Conservation (phyloP, 176 grass and related monocot species). For the Juncus inflexus region DNA sequence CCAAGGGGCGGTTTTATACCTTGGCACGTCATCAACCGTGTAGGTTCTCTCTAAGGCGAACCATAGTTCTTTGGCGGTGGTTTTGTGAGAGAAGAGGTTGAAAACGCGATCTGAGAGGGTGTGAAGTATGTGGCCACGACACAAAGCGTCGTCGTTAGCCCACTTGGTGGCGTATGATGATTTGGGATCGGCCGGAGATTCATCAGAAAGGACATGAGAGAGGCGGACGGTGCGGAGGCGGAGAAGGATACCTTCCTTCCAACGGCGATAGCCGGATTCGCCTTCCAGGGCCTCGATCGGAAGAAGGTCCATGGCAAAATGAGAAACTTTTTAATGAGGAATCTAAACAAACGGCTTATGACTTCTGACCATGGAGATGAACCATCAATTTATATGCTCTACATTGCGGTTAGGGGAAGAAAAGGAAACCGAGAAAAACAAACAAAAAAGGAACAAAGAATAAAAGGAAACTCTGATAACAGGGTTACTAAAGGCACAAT, state of each 20-base stretch:
- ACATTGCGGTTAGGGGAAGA: too few species aligned
- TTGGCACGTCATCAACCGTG: too few species aligned
- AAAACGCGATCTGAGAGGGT: conserved; percentile 32
- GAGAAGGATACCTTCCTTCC: conserved; percentile 41
- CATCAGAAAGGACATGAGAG: conserved; percentile 19
- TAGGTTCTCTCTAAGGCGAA: too few species aligned
- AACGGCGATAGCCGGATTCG: conserved; percentile 25
- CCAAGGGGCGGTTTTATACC: too few species aligned
- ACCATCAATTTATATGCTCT: too few species aligned
- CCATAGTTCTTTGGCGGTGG: conserved; percentile 5
- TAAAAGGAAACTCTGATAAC: too few species aligned
- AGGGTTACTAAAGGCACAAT: too few species aligned
- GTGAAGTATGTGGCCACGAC: conserved; percentile 39
- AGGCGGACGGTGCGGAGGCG: conserved; percentile 14
- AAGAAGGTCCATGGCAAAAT: not conserved
- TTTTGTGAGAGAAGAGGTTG: conserved; percentile 21
- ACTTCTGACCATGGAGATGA: too few species aligned
- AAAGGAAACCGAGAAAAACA: too few species aligned
- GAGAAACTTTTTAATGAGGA: too few species aligned
- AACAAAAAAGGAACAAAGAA: too few species aligned
- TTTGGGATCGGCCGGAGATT: not conserved
- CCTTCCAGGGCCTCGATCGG: conserved; percentile 23
- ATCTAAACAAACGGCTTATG: too few species aligned
- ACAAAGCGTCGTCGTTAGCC: conserved; percentile 29
- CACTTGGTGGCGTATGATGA: not conserved